Evolutionary conservation across 192 early-diverging fungal genomes (phyloP), one percentile per base, ranked within the genome.

Genomic region (Coemansia sp.): DNA sequence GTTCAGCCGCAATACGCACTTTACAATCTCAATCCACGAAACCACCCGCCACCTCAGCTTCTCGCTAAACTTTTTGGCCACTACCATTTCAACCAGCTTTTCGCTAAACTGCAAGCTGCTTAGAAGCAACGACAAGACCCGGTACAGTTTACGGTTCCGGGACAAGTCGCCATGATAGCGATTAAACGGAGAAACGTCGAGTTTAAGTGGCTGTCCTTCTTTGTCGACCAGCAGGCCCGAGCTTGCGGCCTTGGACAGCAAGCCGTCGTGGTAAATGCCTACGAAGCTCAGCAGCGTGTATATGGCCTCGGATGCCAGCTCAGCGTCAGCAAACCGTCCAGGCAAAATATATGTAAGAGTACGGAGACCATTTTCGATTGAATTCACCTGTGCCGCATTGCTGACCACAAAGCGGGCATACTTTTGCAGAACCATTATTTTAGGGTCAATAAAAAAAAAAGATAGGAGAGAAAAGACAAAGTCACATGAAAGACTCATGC

Each of bases 321-420:
- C 95, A 14, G 93, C 84, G 66, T 96, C 89, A 32, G 87, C 84
- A 68, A 98, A 98, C 10, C 95, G 87, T 45, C 94, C 93, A 21
- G 93, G 93, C 15, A 98, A 60, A 30, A 98, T 82, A 53, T 98
- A 98, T 11, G 92, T 91, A 28, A 96, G 81, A 30, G 88, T 88
- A 5, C 93, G 84, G 11, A 93, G 75, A 6, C 87, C 83, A 67
- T 87, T 88, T 68, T 98, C 95, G 42, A 98, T 86, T 34, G 85
- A 86, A 40, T 83, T 88, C 51, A 98, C 85, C 66, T 93, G 87
- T 16, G 91, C 82, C 2, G 92, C 93, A 78, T 95, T 93, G 63
- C 87, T 83, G 60, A 91, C 76, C 37, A 96, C 81, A 66, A 93
- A 91, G 31, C 83, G 61, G 36, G 91, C 86, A 78, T 96, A 96